Base-by-base conservation (phyloP, 768 basidiomycete genomes). In the Cyathus striatus region DNA sequence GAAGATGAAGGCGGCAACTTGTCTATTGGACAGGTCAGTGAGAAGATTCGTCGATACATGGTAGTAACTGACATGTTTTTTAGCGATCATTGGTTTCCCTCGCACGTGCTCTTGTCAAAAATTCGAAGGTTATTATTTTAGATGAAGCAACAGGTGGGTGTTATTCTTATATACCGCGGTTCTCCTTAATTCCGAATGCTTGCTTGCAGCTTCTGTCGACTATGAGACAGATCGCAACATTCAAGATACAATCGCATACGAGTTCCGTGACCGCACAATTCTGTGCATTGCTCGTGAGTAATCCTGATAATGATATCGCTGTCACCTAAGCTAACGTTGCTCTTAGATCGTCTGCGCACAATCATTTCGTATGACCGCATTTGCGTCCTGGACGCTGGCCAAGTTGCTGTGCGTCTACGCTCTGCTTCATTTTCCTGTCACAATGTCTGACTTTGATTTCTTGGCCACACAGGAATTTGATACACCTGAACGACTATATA, bases 211-310 rank as follows among this genome's bases (percentile, higher is more conserved):
- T n/a, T 87, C 86, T 9, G 88, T 92, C 22, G 90, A 92, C 52
- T 86, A 83, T 51, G 90, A 89, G 62, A 94, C 90, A 1, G 93
- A 96, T 65, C 69, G 81, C 45, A 89, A 88, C 59, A 92, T 98
- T 46, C 93, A 96, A 57, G 76, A 86, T 49, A 95, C 93, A 4
- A 95, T 97, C 48, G 75, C 88, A 1, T 70, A 71, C 38, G 85
- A 87, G 66, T 97, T 95, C 68, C 66, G 73, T 34, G 83, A 91
- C 59, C 81, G 83, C 49, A 95, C 93, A 0, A 77, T 94, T 42
- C 63, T 94, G 13, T 91, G 87, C 61, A 93, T 94, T 47, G 88
- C 88, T 47, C 90, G 84, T 87, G 52, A 61, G 86, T 72, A n/a
- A n/a, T n/a, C n/a, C n/a, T n/a, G n/a, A n/a, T n/a, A n/a, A n/a